phyloP scores from a whole-genome alignment of 139 green algal species.

The Volvox reticuliferus region DNA sequence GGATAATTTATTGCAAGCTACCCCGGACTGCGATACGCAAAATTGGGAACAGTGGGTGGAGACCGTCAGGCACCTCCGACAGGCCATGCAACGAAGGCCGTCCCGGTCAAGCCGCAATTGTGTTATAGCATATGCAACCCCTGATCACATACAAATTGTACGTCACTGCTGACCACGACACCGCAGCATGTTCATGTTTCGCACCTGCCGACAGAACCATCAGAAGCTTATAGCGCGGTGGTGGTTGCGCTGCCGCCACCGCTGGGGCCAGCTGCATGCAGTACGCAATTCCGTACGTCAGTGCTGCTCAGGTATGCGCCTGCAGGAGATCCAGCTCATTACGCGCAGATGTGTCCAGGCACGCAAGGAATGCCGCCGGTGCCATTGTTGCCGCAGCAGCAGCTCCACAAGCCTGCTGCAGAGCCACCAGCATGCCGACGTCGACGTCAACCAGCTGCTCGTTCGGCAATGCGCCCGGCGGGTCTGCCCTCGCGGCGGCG shows the following conservation, averaged over 20 bases:
- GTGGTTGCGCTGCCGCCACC: neutral
- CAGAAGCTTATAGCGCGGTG: slow-evolving; percentile 14
- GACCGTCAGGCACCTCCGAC: too few relatives aligned
- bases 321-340: slow-evolving; percentile 40
- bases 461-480: neutral
- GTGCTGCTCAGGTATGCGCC: neutral
- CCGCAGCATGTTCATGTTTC: neutral
- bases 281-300: slow-evolving; percentile 7
- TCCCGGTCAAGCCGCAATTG: neutral
- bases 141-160: too few relatives aligned
- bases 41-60: neutral
- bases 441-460: slow-evolving; percentile 28
- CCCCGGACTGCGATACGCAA: neutral
- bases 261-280: neutral
- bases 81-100: neutral
- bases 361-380: neutral
- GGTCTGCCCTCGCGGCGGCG: neutral
- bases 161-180: neutral
- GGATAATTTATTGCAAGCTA: too few relatives aligned
- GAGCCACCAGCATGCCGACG: neutral
- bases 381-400: neutral
- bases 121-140: neutral
- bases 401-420: neutral
- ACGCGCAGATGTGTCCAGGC: neutral
- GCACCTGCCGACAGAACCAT: slow-evolving; percentile 25